These are phyloP conservation scores for Salix suchowensis DNA, from an alignment of 345 rosid species.

Conservation along the genomic window DNA sequence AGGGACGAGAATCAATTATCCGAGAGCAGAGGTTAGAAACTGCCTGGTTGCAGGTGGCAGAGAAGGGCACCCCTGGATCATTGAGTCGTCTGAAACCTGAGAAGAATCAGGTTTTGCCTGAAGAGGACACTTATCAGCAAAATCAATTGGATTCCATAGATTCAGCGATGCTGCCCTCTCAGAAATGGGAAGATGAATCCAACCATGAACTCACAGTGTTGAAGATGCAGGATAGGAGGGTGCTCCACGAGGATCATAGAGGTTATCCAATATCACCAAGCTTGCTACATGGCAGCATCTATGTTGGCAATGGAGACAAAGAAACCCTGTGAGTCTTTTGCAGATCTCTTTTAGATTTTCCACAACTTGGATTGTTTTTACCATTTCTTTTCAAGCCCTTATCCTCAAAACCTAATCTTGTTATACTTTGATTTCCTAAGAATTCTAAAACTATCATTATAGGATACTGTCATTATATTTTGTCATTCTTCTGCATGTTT, in stretches of 20 bases:
- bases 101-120: constrained; percentile 87
- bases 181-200: constrained; percentile 64
- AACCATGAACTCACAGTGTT: constrained; percentile 64
- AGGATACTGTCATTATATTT: not conserved
- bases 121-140: constrained; percentile 53
- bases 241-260: constrained; percentile 47
- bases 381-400: not conserved
- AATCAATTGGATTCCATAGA: constrained; percentile 43
- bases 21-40: constrained; percentile 90
- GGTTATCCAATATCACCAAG: constrained; percentile 77
- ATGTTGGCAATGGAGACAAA: constrained; percentile 46
- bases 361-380: not conserved
- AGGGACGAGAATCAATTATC: constrained; percentile 90
- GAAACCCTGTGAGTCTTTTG: constrained; percentile 68
- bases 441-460: not conserved
- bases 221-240: constrained; percentile 50
- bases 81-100: constrained; percentile 60
- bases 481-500: not conserved
- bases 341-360: constrained; percentile 6
- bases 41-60: constrained; percentile 93
- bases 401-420: not conserved
- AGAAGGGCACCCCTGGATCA: constrained; percentile 74
- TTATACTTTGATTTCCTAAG: not conserved
- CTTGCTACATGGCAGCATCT: constrained; percentile 59
- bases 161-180: constrained; percentile 50